phyloP scores from a whole-genome alignment of 2,329 filamentous ascomycete genomes.

The Dothistroma septosporum region DNA sequence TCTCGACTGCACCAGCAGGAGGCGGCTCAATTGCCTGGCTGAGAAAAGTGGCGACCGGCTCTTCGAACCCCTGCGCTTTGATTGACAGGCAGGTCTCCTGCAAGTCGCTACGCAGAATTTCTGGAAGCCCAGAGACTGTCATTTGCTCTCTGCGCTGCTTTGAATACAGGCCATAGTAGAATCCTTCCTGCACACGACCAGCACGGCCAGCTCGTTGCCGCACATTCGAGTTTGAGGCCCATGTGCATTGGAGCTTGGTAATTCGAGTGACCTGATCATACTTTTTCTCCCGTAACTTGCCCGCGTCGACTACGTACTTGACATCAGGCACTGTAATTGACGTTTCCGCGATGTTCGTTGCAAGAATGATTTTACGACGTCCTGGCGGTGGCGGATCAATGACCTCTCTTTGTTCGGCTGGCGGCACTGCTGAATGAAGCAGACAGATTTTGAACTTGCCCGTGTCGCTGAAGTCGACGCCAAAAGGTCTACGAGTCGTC shows the following conservation, averaged over 20 bases:
- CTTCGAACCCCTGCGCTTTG: constrained; percentile 38
- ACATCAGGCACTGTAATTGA: constrained; percentile 52
- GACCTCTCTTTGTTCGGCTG: constrained; percentile 41
- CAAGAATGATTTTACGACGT: constrained; percentile 48
- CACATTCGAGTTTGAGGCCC: constrained; percentile 47
- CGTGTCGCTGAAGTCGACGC: constrained; percentile 41
- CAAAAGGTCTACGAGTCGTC: constrained; percentile 24
- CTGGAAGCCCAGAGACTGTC: constrained; percentile 35
- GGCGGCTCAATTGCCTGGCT: constrained; percentile 47
- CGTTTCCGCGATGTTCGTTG: constrained; percentile 51
- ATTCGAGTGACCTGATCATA: constrained; percentile 42
- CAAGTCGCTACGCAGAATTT: constrained; percentile 44
- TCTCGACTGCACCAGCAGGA: constrained; percentile 33
- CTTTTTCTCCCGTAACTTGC: constrained; percentile 39
- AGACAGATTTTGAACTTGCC: constrained; percentile 42
- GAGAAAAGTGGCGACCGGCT: constrained; percentile 42
- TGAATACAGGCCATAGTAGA: constrained; percentile 49
- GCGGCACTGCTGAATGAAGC: constrained; percentile 46
- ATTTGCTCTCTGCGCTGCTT: constrained; percentile 36
- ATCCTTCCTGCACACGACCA: constrained; percentile 46
- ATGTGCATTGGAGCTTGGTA: constrained; percentile 40
- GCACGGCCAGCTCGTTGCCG: constrained; percentile 50
- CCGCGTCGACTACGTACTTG: constrained; percentile 48
- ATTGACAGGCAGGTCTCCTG: constrained; percentile 44
- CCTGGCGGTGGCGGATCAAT: constrained; percentile 40